These are phyloP conservation scores for Ophiostoma fasciatum DNA, from an alignment of 2,329 filamentous ascomycete genomes.

Conservation along the genomic window DNA sequence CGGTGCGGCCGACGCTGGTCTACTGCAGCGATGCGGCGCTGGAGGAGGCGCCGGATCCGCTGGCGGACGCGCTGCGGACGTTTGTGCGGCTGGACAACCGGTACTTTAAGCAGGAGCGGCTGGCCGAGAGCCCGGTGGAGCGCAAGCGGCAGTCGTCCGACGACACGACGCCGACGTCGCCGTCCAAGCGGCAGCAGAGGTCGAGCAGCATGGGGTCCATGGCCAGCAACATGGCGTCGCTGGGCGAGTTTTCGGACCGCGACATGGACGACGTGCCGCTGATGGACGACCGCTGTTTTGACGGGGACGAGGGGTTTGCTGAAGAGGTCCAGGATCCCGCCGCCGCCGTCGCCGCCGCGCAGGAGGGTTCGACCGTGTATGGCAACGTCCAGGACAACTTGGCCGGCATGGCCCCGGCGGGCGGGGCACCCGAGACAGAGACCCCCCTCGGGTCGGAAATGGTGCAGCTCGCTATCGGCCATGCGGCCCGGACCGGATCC, in stretches of 20 bases:
- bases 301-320: too few species aligned
- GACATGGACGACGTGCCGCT: conserved; percentile 10
- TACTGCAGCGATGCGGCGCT: conserved; percentile 19
- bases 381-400: neutral
- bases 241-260: conserved; percentile 21
- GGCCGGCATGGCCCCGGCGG: neutral
- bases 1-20: conserved; percentile 15
- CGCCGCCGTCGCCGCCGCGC: neutral
- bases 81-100: conserved; percentile 22
- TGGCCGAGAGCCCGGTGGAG: conserved; percentile 14
- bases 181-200: conserved; percentile 31
- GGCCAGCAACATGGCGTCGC: conserved; percentile 29
- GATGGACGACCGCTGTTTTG: neutral
- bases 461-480: conserved; percentile 9
- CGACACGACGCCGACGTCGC: conserved; percentile 17
- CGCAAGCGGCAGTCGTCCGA: conserved; percentile 14
- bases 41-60: conserved; percentile 9
- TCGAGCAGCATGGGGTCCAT: conserved; percentile 31
- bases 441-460: conserved; percentile 8
- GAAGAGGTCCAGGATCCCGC: too few species aligned
- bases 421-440: too few species aligned
- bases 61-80: conserved; percentile 17
- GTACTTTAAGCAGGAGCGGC: conserved; percentile 19
- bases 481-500: too few species aligned
- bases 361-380: neutral